Conservation (phyloP, 2,329 filamentous ascomycete species). For the Lasiodiplodia hormozganensis region DNA sequence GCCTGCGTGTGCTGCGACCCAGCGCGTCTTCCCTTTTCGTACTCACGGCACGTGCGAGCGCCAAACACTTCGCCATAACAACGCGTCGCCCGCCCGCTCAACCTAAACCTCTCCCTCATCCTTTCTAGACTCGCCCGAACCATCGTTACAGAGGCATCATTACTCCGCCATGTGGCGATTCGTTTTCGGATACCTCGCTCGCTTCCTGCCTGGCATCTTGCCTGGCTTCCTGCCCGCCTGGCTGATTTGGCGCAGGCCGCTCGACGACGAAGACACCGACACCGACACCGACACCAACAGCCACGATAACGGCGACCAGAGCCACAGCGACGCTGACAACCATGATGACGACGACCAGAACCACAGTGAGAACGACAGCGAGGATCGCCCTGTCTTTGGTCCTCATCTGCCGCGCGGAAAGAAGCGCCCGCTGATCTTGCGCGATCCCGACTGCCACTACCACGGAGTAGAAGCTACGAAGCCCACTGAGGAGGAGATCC, state of each 20-base stretch:
- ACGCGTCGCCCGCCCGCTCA: background rate
- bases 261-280: background rate
- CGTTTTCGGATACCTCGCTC: background rate
- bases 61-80: background rate
- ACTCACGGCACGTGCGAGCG: background rate
- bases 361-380: background rate
- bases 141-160: background rate
- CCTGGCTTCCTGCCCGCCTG: background rate
- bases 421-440: background rate
- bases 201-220: background rate
- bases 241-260: background rate
- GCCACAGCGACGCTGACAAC: too few species aligned
- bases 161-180: background rate
- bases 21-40: background rate
- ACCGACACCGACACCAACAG: too few species aligned
- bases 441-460: too few species aligned
- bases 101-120: background rate
- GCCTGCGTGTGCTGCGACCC: background rate
- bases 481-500: too few species aligned
- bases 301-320: too few species aligned
- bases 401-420: background rate
- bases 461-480: too few species aligned
- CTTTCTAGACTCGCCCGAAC: background rate
- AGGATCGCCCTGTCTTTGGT: background rate
- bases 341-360: background rate